These are phyloP conservation scores for Rhizoclosmatium globosum DNA, from an alignment of 192 early-diverging fungal species.

Conservation along the genomic window DNA sequence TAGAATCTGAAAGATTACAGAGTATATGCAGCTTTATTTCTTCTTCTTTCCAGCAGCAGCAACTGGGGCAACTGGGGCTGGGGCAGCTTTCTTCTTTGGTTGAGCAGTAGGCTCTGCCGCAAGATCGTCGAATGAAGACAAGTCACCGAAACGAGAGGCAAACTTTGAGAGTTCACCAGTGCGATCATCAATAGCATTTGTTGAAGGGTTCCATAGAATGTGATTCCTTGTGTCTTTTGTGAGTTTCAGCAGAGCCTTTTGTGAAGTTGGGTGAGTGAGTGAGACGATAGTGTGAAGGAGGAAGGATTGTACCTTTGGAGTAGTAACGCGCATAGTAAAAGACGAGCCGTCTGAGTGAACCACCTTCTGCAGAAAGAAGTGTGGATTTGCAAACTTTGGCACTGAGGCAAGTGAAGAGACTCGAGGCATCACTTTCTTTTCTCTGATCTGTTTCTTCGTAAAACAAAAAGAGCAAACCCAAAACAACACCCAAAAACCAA, in stretches of 20 bases:
- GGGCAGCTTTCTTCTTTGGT: constrained; percentile 7
- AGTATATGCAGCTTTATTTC: neutral
- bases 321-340: constrained; percentile 81
- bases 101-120: neutral
- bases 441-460: neutral
- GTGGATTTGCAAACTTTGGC: constrained; percentile 36
- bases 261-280: neutral
- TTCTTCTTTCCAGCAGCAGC: constrained; percentile 29
- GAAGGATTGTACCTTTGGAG: constrained; percentile 58
- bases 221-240: constrained; percentile 95
- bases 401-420: constrained; percentile 14
- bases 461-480: neutral
- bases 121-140: constrained; percentile 27
- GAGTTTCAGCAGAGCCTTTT: constrained; percentile 76
- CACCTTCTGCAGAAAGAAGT: constrained; percentile 81
- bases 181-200: constrained; percentile 72
- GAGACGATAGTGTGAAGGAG: neutral
- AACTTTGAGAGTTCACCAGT: constrained; percentile 85
- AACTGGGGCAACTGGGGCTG: neutral
- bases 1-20: too few species aligned
- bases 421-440: neutral
- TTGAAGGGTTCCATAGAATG: constrained; percentile 88
- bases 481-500: too few species aligned
- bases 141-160: constrained; percentile 27
- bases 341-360: constrained; percentile 91